Evolutionary conservation across 2,329 filamentous ascomycete species (phyloP).

Genomic region (Seiridium unicorne): DNA sequence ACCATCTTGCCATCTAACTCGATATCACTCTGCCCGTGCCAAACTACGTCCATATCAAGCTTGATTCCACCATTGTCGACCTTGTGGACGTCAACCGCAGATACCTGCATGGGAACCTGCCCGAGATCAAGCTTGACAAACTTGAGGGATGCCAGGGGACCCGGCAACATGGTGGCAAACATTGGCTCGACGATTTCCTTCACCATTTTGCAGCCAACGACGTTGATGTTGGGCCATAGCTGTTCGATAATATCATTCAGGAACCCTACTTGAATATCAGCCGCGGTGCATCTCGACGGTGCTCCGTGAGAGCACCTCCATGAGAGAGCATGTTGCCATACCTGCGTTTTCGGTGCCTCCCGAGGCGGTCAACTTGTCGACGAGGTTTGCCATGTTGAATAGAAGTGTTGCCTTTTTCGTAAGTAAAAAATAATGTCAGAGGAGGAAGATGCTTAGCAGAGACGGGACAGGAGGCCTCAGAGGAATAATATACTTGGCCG

Average conservation of each 20-base stretch:
- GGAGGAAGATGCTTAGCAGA: neutral
- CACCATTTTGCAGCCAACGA: slow-evolving; percentile 39
- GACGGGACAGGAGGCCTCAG: neutral
- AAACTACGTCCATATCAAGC: slow-evolving; percentile 44
- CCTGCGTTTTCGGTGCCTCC: slow-evolving; percentile 36
- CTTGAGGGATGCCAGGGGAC: slow-evolving; percentile 37
- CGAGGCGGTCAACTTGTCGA: slow-evolving; percentile 35
- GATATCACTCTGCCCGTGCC: slow-evolving; percentile 45
- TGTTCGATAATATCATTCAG: slow-evolving; percentile 46
- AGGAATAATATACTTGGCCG: neutral
- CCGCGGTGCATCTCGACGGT: neutral
- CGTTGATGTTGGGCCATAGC: slow-evolving; percentile 48
- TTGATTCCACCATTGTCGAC: slow-evolving; percentile 42
- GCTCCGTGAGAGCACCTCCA: neutral
- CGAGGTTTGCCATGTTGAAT: slow-evolving; percentile 26
- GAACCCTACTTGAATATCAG: slow-evolving; percentile 29
- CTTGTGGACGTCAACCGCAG: slow-evolving; percentile 43
- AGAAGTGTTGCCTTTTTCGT: neutral
- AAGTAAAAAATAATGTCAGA: neutral
- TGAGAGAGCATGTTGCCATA: neutral
- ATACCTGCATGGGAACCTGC: slow-evolving; percentile 35
- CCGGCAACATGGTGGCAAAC: slow-evolving; percentile 42
- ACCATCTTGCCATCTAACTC: slow-evolving; percentile 43
- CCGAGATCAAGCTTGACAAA: slow-evolving; percentile 47
- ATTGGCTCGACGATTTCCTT: slow-evolving; percentile 48